phyloP scores from a whole-genome alignment of 208 protist species.

The Angomonas ambiguus region DNA sequence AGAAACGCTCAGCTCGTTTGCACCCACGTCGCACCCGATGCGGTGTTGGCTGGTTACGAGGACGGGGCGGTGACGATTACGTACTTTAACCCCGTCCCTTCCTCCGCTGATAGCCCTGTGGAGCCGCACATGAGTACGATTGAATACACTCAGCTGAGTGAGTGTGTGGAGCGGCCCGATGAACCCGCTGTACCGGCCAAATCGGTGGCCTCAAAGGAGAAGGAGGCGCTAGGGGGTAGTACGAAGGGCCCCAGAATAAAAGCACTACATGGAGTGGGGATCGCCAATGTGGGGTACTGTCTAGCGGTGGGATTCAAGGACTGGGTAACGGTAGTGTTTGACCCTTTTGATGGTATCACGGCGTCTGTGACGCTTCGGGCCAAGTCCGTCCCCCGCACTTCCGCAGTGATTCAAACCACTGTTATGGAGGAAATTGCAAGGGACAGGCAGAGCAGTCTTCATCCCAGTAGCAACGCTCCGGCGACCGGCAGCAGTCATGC shows the following conservation, averaged over 20 bases:
- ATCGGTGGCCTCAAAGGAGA: not conserved
- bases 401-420: not conserved
- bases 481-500: not conserved
- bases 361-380: not conserved
- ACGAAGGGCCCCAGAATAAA: not conserved
- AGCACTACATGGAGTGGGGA: not conserved
- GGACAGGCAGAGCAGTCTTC: not conserved
- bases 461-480: not conserved
- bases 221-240: not conserved
- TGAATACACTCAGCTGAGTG: not conserved
- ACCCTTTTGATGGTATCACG: not conserved
- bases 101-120: not conserved
- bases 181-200: not conserved
- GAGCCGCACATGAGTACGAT: not conserved
- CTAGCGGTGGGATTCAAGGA: not conserved
- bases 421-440: not conserved
- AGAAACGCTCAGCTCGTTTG: not conserved
- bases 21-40: not conserved
- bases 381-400: not conserved
- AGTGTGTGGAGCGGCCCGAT: not conserved
- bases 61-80: constrained; percentile 27
- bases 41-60: constrained; percentile 26
- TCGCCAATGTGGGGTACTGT: not conserved
- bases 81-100: constrained; percentile 6
- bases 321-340: not conserved